Conservation (phyloP, 768 basidiomycete genomes). For the Sporobolomyces pararoseus region DNA sequence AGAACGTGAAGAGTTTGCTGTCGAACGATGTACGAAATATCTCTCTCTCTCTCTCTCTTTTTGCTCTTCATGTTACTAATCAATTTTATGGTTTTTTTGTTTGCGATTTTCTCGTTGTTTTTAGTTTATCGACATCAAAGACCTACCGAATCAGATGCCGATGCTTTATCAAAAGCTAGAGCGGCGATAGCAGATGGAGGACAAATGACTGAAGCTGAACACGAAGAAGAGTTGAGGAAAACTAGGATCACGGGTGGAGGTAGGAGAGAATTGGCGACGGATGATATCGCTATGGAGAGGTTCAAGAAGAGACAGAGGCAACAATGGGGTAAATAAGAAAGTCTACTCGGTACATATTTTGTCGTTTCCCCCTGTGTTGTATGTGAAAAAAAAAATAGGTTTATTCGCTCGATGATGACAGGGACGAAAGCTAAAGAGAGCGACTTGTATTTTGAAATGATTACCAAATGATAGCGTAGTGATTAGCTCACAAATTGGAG, state of each 20-base stretch:
- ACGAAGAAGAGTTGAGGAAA: constrained; percentile 23
- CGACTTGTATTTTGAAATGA: too few species aligned
- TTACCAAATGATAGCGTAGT: too few species aligned
- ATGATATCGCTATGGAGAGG: constrained; percentile 89
- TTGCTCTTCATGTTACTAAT: too few species aligned
- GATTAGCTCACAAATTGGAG: too few species aligned
- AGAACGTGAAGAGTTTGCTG: constrained; percentile 79
- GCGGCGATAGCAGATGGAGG: constrained; percentile 70
- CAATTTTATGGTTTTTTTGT: too few species aligned
- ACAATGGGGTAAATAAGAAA: constrained; percentile 26
- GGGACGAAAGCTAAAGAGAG: too few species aligned
- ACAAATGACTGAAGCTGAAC: constrained; percentile 51
- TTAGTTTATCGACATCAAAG: constrained; percentile 80
- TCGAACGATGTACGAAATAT: constrained; percentile 70
- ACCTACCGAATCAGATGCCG: constrained; percentile 74
- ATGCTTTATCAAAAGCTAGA: constrained; percentile 81
- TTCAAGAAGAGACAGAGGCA: constrained; percentile 86
- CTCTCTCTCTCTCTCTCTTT: background rate
- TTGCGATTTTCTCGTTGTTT: too few species aligned
- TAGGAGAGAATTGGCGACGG: constrained; percentile 64
- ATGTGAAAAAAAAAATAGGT: too few species aligned
- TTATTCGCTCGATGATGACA: too few species aligned
- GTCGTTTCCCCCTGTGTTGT: too few species aligned
- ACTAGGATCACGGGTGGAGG: background rate
- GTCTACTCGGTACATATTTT: too few species aligned